Percentiles rank a stretch among this genome's conserved stretches.
phyloP scores from a whole-genome alignment of 176 grass and related monocot genomes.

The Eragrostis nindensis region DNA sequence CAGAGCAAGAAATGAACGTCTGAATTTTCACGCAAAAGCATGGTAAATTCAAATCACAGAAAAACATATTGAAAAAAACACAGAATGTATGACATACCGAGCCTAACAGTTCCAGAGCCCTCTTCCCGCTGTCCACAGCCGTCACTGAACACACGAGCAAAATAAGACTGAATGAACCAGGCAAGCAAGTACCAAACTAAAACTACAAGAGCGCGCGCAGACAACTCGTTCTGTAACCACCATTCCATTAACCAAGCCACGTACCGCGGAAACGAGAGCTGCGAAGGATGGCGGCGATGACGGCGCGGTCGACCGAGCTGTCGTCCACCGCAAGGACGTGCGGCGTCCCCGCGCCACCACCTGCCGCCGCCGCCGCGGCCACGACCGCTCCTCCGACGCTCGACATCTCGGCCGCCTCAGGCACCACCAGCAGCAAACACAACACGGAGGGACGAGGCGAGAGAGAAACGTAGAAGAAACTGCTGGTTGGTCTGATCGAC shows the following conservation, averaged over 20 bases:
- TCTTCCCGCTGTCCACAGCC: constrained; percentile 87
- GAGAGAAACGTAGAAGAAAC: neutral
- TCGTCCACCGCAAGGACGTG: constrained; percentile 90
- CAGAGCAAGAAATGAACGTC: neutral
- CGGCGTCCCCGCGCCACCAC: constrained; percentile 6
- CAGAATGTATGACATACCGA: constrained; percentile 45
- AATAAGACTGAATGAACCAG: neutral
- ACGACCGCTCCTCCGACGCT: constrained; percentile 18
- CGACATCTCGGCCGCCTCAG: constrained; percentile 31
- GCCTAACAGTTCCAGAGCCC: constrained; percentile 75
- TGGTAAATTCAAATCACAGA: neutral
- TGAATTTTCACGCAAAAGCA: constrained; percentile 12
- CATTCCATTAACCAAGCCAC: neutral
- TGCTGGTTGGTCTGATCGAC: neutral
- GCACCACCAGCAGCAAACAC: neutral
- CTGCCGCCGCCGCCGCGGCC: neutral
- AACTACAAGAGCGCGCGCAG: neutral
- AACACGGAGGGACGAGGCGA: neutral
- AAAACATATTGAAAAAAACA: neutral
- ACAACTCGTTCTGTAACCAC: neutral
- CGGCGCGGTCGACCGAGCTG: constrained; percentile 83
- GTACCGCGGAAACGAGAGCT: constrained; percentile 64
- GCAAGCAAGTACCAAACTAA: neutral
- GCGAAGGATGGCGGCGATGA: constrained; percentile 75
- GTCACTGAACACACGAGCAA: constrained; percentile 59